These are phyloP conservation scores for Apiospora phragmitis DNA, from an alignment of 2,329 filamentous ascomycete genomes.

Conservation along the genomic window DNA sequence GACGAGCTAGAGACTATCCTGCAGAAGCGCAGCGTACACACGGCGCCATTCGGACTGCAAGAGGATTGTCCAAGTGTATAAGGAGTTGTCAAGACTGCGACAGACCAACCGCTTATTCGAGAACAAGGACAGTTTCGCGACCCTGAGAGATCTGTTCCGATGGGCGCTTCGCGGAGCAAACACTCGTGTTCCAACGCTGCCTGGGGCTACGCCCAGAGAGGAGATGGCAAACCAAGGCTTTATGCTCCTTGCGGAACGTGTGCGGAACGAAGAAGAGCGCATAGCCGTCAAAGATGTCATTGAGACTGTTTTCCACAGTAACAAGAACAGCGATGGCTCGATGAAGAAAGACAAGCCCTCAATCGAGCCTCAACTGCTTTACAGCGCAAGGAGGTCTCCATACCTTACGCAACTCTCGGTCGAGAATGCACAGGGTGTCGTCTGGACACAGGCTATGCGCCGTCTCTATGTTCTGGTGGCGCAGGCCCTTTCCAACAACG, in stretches of 20 bases:
- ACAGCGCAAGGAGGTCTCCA: slow-evolving; percentile 60
- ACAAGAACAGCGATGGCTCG: slow-evolving; percentile 2
- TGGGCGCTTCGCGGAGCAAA: slow-evolving; percentile 89
- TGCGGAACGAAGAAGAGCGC: slow-evolving; percentile 87
- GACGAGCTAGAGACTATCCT: slow-evolving; percentile 91
- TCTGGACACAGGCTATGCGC: slow-evolving; percentile 96
- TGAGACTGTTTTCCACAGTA: slow-evolving; percentile 71
- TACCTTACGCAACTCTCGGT: slow-evolving; percentile 52
- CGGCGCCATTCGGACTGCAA: slow-evolving; percentile 90
- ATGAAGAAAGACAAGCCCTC: slow-evolving; percentile 59
- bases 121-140: slow-evolving; percentile 96
- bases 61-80: slow-evolving; percentile 90
- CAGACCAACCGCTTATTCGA: slow-evolving; percentile 93
- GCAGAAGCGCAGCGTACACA: slow-evolving; percentile 79
- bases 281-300: slow-evolving; percentile 83
- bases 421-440: slow-evolving; percentile 63
- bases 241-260: slow-evolving; percentile 93
- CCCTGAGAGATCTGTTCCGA: slow-evolving; percentile 89
- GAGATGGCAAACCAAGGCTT: slow-evolving; percentile 91
- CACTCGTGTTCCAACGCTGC: slow-evolving; percentile 43
- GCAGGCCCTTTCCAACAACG: slow-evolving; percentile 82
- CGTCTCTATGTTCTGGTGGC: slow-evolving; percentile 88
- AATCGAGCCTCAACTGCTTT: slow-evolving; percentile 74
- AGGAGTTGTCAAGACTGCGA: slow-evolving; percentile 83
- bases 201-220: slow-evolving; percentile 49